Base-by-base conservation (phyloP, 2,329 filamentous ascomycete genomes). In the Keithomyces neogunnii region DNA sequence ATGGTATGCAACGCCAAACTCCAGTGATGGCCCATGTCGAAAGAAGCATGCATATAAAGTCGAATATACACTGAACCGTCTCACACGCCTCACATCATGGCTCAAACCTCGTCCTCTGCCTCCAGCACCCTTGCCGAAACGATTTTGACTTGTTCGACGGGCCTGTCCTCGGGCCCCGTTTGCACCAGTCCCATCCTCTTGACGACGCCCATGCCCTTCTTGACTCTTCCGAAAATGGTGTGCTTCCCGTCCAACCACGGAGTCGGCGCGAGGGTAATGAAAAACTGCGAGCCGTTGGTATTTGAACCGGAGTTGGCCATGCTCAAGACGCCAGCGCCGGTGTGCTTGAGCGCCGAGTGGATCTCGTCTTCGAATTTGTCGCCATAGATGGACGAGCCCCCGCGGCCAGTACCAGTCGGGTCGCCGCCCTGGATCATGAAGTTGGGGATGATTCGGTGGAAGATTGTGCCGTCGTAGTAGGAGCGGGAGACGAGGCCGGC, bases 401-500 rank as follows among this genome's bases (percentile, higher is more conserved):
- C 93, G 53, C 90, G 84, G 49, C 93, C 93, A 1, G 90, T 96
- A 54, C 91, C 92, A 0, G 92, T 96, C 1, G 92, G 92, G 68
- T 99, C 93, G 53, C 92, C 91, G 55, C 86, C 88, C 73, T 97
- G 92, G 52, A 95, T 78, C 92, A 99, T 97, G 76, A 99, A 99
- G 70, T 89, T 83, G 49, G 89, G 84, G 64, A 99, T 97, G 61
- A 97, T 85, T 67, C 93, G 90, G 75, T 97, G 93, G 78, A 97
- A 92, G 63, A 91, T 73, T 53, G 88, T 82, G 65, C 72, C 75
- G 73, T 93, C 82, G 80, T 96, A 99, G 80, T 96, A 97, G 60
- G 88, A 88, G 60, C 90, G 80, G 55, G 80, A 74, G 26, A 84
- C 82, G 49, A 97, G 88, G 4, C 86, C 88, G 30, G 78, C 67